Base-by-base conservation (phyloP, 2,329 filamentous ascomycete species). In the Trichoderma polysporum region DNA sequence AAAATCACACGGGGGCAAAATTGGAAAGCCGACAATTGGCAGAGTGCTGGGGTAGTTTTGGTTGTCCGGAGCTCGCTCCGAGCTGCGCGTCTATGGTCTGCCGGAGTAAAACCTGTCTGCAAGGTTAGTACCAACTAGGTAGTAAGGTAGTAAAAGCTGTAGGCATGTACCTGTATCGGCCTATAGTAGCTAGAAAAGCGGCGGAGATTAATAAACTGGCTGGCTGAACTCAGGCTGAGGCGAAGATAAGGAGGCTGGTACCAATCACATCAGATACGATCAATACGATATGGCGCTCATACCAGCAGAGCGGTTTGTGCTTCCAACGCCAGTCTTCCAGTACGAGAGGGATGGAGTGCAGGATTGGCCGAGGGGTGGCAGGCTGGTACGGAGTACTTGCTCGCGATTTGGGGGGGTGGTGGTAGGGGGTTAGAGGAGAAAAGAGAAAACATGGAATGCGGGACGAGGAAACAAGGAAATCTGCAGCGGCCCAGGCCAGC, bases 271-370 rank as follows among this genome's bases (percentile, higher is more conserved):
- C 62, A 66, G 53, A 66, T 27, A 45, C 41, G n/a, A n/a, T n/a
- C n/a, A n/a, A n/a, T n/a, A 56, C 50, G 25, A 64, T 33, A 64
- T 37, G 50, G 41, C 47, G 33, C 33, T 35, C 68, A 72, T 74
- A 71, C 72, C 72, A 75, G 69, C 68, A 72, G 70, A 68, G 63
- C 71, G 73, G 72, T 74, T 75, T 71, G 71, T 64, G n/a, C 41
- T 45, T 45, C 41, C 22, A 10, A 8, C 10, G n/a, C 41, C n/a
- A 22, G n/a, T 45, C 72, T 72, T 45, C 50, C 31, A 37, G 5
- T 17, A 57, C 27, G 49, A 4, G 12, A 45, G 29, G 47, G 33
- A 59, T 47, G 60, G 66, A 57, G 65, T 62, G 71, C 71, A 73
- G 73, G 72, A 69, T 73, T 73, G 50, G 58, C 52, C 37, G 65